Base-by-base conservation (phyloP, 2,329 filamentous ascomycete genomes). In the Curvularia lunata region DNA sequence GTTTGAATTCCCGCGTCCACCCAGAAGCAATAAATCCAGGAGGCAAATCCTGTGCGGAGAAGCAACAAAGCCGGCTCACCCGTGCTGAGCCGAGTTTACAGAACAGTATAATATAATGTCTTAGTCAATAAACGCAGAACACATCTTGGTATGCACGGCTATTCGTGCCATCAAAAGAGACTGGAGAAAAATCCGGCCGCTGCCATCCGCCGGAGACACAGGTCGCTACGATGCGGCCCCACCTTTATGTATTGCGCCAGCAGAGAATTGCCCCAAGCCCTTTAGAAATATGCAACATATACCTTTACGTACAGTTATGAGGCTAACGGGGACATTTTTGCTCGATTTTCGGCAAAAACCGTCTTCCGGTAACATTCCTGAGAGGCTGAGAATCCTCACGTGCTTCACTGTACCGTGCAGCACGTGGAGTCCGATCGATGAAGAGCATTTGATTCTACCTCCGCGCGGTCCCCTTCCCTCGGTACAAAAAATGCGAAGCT, bases 51-150 rank as follows among this genome's bases (percentile, higher is more conserved):
- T 37, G 1, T 32, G 34, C 18, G 43, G 52, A 54, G 52, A 40
- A 42, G 40, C 34, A 52, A 18, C 19, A 56, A 21, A n/a, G 27
- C 46, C 54, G 47, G 48, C 48, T 41, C 53, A 13, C 51, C 48
- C 28, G 27, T 48, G 25, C 12, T 32, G 23, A n/a, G 19, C 27
- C 5, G 46, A 32, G 9, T 34, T 34, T 16, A 16, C 28, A 27
- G 32, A 6, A 30, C n/a, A 19, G 34, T 37, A 37, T 37, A 37
- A 18, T 18, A 40, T 10, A 23, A 1, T 7, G 12, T 37, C 32
- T 25, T 46, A 25, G 13, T 23, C 40, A 45, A 45, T 12, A 38
- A n/a, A 21, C 12, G 18, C n/a, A 32, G 18, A 37, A 37, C 34
- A 5, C 7, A 37, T 37, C 18, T 19, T 34, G 40, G 12, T n/a